Conservation (phyloP, 805 yeast species). For the Blastobotrys terrestris region DNA sequence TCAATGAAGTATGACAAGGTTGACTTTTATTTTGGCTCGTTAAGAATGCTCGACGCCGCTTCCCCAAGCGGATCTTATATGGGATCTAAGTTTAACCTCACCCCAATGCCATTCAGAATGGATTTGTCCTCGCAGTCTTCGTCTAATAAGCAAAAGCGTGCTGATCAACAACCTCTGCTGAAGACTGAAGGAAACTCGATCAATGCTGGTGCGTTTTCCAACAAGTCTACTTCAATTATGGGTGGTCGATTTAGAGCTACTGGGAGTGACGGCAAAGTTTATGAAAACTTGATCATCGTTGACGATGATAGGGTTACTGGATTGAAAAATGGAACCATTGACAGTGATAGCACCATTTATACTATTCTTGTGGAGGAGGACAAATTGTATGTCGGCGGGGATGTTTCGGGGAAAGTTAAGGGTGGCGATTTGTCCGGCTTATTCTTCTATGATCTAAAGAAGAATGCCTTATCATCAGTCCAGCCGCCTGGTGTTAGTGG, state of each 20-base stretch:
- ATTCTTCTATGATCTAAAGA: conserved; percentile 44
- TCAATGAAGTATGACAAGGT: conserved; percentile 9
- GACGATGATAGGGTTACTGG: conserved; percentile 25
- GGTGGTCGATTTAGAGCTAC: conserved; percentile 51
- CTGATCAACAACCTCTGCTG: not conserved
- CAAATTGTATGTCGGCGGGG: conserved; percentile 30
- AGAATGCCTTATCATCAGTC: conserved; percentile 35
- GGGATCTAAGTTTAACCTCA: conserved; percentile 11
- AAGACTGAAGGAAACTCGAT: conserved; percentile 21
- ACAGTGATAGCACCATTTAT: conserved; percentile 19
- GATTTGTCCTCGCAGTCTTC: conserved; percentile 2
- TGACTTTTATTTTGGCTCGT: conserved; percentile 27
- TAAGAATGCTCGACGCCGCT: conserved; percentile 18
- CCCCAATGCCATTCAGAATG: conserved; percentile 18
- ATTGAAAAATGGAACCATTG: conserved; percentile 14
- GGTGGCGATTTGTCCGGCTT: conserved; percentile 38
- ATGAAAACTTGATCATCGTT: conserved; percentile 26
- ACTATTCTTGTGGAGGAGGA: conserved; percentile 22
- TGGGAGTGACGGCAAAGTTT: conserved; percentile 23
- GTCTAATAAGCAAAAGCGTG: not conserved
- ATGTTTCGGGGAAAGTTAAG: conserved; percentile 22
- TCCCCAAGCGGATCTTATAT: conserved; percentile 28
- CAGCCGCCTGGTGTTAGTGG: conserved; percentile 45
- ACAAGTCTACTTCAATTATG: conserved; percentile 45
- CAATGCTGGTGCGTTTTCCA: conserved; percentile 37